Evolutionary conservation across 768 basidiomycete genomes (phyloP).

Genomic region (Leccinum sublutescens): DNA sequence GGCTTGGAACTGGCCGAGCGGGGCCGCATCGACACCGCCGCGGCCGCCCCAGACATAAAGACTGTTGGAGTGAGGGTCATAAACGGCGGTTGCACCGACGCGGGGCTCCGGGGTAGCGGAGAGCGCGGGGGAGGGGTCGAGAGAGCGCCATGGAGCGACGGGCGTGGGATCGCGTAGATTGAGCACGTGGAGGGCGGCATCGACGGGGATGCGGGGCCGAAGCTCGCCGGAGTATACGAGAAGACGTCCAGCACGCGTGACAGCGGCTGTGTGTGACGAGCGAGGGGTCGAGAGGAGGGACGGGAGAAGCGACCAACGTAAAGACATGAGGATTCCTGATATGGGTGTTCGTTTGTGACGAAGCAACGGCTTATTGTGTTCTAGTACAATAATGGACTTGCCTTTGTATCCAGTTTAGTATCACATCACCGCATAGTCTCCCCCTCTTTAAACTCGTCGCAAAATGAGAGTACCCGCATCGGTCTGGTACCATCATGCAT

Average conservation of each 20-base stretch:
- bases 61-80: conserved; percentile 13
- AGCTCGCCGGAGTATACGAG: conserved; percentile 45
- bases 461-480: neutral
- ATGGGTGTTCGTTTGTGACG: conserved; percentile 1
- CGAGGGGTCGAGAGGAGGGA: conserved; percentile 28
- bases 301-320: conserved; percentile 31
- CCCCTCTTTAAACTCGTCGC: conserved; percentile 13
- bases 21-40: conserved; percentile 37
- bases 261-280: conserved; percentile 42
- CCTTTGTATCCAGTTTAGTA: conserved; percentile 24
- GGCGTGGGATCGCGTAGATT: conserved; percentile 15
- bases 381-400: conserved; percentile 5
- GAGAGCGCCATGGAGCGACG: conserved; percentile 18
- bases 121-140: conserved; percentile 18
- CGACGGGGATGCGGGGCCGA: conserved; percentile 41
- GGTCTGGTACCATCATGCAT: conserved; percentile 27
- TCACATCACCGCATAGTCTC: conserved; percentile 5
- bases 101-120: conserved; percentile 18
- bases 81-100: conserved; percentile 23
- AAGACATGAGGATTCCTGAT: conserved; percentile 11
- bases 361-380: conserved; percentile 5
- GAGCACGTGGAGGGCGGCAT: conserved; percentile 30
- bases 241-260: conserved; percentile 27
- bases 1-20: conserved; percentile 29
- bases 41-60: conserved; percentile 48